Base-by-base conservation (phyloP, 225 moss, liverwort and hornwort genomes). In the Physcomitrium patens region DNA sequence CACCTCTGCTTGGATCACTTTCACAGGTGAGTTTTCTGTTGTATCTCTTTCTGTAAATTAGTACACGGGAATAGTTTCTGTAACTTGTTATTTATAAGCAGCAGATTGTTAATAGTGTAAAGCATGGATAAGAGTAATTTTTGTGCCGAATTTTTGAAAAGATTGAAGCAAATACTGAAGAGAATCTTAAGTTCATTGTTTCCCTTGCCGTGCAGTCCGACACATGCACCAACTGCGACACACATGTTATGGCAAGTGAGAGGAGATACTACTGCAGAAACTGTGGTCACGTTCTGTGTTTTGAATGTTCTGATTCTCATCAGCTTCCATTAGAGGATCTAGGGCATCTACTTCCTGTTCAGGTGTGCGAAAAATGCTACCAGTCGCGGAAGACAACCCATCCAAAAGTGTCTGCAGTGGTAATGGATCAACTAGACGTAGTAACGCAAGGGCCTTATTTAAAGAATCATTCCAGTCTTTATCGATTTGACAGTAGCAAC, bases 251-350 rank as follows among this genome's bases (percentile, higher is more conserved):
- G 76, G 78, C 82, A 70, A 85, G 63, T 17, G 79, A 84, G 47
- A 82, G 68, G 67, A 84, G 77, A 73, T 80, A 82, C 72, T 77
- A 91, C 63, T 96, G 92, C 84, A 85, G 85, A 70, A 96, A 90
- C 76, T 96, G 96, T 54, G 94, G 96, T 41, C 94, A 90, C 74
- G 81, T 91, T 78, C 75, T 94, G 3, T 92, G 94, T 76, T 70
- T 52, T 31, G 74, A 82, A 53, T 96, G 94, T 78, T 81, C 82
- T 77, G 82, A 75, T 51, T 71, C 53, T 46, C 84, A 88, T 70
- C 86, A 86, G 47, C 78, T 84, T 43, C 76, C 87, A 67, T 80
- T 96, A 61, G 86, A 86, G 78, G 91, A 94, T 69, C 73, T 96
- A 3, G 96, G 94, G 58, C 91, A 96, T 78, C 67, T 91, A 65